Conservation (phyloP, 2,329 filamentous ascomycete genomes). For the Claviceps sorghi region DNA sequence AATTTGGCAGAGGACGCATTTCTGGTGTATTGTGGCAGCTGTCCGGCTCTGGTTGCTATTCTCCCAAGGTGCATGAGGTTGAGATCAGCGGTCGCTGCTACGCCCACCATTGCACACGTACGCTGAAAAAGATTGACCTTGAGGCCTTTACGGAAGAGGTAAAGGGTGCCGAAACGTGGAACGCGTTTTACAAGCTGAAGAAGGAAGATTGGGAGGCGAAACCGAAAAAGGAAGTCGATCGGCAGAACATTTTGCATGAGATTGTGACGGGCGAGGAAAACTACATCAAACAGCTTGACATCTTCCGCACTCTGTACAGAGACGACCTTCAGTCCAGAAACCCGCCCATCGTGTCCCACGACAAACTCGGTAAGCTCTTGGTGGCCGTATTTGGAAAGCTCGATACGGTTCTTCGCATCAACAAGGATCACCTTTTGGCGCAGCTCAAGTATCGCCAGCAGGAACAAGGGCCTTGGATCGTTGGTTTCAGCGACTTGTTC, state of each 20-base stretch:
- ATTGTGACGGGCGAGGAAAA: conserved; percentile 86
- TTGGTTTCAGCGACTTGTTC: conserved; percentile 92
- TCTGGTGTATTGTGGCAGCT: conserved; percentile 89
- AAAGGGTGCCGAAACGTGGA: conserved; percentile 65
- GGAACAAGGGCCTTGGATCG: conserved; percentile 89
- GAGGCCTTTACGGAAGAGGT: conserved; percentile 56
- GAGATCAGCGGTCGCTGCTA: conserved; percentile 70
- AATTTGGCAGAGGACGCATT: conserved; percentile 66
- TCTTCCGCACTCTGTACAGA: conserved; percentile 71
- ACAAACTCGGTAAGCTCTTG: conserved; percentile 66
- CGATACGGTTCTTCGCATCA: conserved; percentile 75
- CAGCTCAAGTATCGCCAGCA: conserved; percentile 95
- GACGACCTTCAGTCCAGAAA: conserved; percentile 61
- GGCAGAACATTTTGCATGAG: conserved; percentile 89
- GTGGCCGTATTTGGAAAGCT: conserved; percentile 79
- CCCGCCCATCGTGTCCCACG: conserved; percentile 67
- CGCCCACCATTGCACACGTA: conserved; percentile 83
- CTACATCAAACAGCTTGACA: conserved; percentile 79
- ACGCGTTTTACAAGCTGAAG: conserved; percentile 70
- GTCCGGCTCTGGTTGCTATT: conserved; percentile 82
- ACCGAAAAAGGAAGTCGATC: conserved; percentile 75
- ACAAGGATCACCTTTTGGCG: conserved; percentile 81
- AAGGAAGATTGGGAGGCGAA: conserved; percentile 59
- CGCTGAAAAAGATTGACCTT: conserved; percentile 85
- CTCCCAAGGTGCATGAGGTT: conserved; percentile 62